phyloP scores from a whole-genome alignment of 2,329 filamentous ascomycete genomes.

The Xylariaceae sp. region DNA sequence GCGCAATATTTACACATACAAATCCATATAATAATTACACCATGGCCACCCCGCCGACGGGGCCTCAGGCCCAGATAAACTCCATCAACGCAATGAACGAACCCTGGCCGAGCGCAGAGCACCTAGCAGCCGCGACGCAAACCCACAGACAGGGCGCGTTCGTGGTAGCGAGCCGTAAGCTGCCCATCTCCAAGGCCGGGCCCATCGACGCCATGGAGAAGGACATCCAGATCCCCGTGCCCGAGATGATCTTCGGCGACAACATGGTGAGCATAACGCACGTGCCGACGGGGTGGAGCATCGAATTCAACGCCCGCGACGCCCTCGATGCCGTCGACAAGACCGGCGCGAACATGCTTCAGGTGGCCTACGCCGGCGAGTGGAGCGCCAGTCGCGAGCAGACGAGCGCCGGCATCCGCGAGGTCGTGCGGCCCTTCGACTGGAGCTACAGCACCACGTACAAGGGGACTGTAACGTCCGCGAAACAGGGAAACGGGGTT shows the following conservation, averaged over 20 bases:
- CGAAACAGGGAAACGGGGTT: constrained; percentile 7
- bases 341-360: constrained; percentile 83
- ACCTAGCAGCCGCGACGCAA: constrained; percentile 51
- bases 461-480: constrained; percentile 59
- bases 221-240: constrained; percentile 77
- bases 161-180: constrained; percentile 76
- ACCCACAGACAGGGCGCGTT: constrained; percentile 61
- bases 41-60: constrained; percentile 18
- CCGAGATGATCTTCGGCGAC: constrained; percentile 99
- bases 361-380: constrained; percentile 86
- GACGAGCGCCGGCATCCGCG: constrained; percentile 81
- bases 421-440: constrained; percentile 93
- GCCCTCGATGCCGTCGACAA: constrained; percentile 92
- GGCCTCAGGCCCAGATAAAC: constrained; percentile 12
- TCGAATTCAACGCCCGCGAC: constrained; percentile 80
- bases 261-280: constrained; percentile 78
- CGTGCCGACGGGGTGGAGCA: constrained; percentile 66
- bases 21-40: neutral
- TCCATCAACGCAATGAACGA: constrained; percentile 45
- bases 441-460: constrained; percentile 97
- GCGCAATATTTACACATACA: neutral
- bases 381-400: constrained; percentile 69
- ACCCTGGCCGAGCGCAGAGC: constrained; percentile 50
- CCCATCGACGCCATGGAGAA: constrained; percentile 83
- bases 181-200: constrained; percentile 87